Conservation (phyloP, 139 green algal species). For the Mesotaenium endlicherianum region DNA sequence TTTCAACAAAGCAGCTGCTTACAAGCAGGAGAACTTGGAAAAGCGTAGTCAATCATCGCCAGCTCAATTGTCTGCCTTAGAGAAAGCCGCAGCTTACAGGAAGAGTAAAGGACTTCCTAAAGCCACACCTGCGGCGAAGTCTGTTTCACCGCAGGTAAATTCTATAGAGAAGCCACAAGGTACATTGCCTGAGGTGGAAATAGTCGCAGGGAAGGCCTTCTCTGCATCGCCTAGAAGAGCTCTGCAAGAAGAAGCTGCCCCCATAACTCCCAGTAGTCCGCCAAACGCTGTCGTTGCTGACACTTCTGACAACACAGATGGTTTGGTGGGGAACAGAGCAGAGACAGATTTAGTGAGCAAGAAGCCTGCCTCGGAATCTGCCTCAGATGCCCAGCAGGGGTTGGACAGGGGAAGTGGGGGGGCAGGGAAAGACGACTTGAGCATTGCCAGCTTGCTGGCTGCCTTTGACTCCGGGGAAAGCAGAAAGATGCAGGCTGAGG, state of each 20-base stretch:
- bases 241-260: too few species aligned
- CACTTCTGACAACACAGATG: neutral
- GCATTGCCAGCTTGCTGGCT: too few species aligned
- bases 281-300: neutral
- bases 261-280: too few species aligned
- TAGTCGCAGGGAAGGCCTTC: neutral
- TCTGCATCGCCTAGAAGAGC: too few species aligned
- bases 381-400: too few species aligned
- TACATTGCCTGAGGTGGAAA: neutral
- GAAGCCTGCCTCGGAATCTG: neutral
- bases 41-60: neutral
- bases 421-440: too few species aligned
- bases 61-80: neutral
- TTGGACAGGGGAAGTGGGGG: too few species aligned
- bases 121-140: neutral
- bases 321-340: neutral
- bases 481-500: neutral
- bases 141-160: neutral
- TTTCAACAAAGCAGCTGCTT: neutral
- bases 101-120: neutral
- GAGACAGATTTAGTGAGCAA: neutral
- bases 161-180: neutral
- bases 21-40: neutral
- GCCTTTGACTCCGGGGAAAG: too few species aligned
- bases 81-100: constrained; percentile 4